phyloP scores from a whole-genome alignment of 2,329 filamentous ascomycete species.

The Aspergillus eucalypticola region DNA sequence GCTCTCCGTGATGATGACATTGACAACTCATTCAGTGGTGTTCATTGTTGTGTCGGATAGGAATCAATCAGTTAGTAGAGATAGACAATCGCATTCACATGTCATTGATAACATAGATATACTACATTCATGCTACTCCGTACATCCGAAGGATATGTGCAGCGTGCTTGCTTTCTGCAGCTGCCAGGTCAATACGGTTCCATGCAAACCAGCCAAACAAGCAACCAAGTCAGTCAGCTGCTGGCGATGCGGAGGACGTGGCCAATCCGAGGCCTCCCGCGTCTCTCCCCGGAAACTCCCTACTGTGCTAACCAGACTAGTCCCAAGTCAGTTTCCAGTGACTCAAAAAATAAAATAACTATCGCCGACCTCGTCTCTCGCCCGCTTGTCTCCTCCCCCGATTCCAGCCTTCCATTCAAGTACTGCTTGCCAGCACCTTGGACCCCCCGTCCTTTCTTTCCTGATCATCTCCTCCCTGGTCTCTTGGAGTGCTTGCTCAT shows the following conservation, averaged over 20 bases:
- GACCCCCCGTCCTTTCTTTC: neutral
- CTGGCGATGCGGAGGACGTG: conserved; percentile 14
- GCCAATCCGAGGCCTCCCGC: conserved; percentile 13
- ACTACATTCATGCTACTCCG: too few relatives aligned
- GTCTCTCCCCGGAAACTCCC: conserved; percentile 22
- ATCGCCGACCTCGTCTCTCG: conserved; percentile 8
- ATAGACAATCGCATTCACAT: neutral
- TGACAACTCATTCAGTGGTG: neutral
- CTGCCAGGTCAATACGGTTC: too few relatives aligned
- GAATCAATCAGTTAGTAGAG: neutral
- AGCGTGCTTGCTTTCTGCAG: too few relatives aligned
- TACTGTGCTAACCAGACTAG: neutral
- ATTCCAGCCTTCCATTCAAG: conserved; percentile 8
- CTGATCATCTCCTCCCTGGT: neutral
- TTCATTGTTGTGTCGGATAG: neutral
- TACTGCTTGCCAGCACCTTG: conserved; percentile 2
- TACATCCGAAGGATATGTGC: too few relatives aligned
- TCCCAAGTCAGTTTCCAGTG: conserved; percentile 14
- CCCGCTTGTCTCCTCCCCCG: conserved; percentile 14
- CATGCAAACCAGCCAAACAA: neutral
- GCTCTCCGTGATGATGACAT: conserved; percentile 2
- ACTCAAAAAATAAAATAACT: conserved; percentile 24
- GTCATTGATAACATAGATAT: too few relatives aligned
- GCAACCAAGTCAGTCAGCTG: neutral
- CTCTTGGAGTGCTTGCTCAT: neutral